Evolutionary conservation across 352 stramenopile genomes (phyloP), one percentile per base, ranked within the genome.

Genomic region (Peronospora belbahrii): DNA sequence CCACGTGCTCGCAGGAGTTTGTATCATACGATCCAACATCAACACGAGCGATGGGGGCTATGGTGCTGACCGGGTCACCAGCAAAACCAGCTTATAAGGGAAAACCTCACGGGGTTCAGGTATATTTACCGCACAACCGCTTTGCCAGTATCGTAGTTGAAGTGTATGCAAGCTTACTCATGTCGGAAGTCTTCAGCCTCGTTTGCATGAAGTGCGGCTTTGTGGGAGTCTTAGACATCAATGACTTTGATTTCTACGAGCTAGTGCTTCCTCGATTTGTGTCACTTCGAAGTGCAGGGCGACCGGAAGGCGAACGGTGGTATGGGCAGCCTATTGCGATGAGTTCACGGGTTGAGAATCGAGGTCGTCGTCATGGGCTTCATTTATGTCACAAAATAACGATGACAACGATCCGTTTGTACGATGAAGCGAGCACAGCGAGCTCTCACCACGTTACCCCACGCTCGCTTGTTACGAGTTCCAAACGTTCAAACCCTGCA

Each of bases 361-460:
- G 65, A 48, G 83, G 83, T 2, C 74, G 74, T 17, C 61, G 70
- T 27, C 54, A 86, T 51, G 80, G 83, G 4, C 54, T 94, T n/a
- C 80, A 94, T 43, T 53, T 94, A 36, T 91, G 83, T 28, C 83
- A 94, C 48, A 87, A 79, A 36, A 82, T 88, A 49, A 70, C 67
- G n/a, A 89, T 90, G 72, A 91, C 77, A 22, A 92, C 83, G 1
- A 88, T 94, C 48, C 80, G 83, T 23, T 65, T 94, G 15, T 92
- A 94, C 42, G 83, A 94, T 27, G 83, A 94, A 59, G 70, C 54
- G 1, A 94, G 83, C 44, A 94, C 83, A 14, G 83, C 83, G 3
- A 94, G 83, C 31, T 63, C 76, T 8, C 80, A 94, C 48, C 83
- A 94, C 41, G 67, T 77, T 38, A 94, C 83, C 0, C 83, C 83